These are phyloP conservation scores for Suillus spraguei DNA, from an alignment of 768 basidiomycete species.

Conservation along the genomic window DNA sequence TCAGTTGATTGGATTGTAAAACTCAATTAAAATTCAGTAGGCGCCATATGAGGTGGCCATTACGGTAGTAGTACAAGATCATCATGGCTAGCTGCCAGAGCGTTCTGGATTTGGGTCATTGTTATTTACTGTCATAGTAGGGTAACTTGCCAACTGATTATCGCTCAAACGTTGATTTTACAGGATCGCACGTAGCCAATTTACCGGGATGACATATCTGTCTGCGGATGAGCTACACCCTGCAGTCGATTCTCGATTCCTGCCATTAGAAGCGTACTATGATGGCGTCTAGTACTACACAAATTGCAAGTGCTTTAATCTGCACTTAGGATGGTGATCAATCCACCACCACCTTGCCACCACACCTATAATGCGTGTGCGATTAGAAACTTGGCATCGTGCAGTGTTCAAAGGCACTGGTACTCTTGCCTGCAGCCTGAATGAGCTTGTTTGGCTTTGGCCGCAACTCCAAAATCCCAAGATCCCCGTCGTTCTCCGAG, in stretches of 20 bases:
- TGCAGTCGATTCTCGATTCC: background rate
- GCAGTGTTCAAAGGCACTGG: background rate
- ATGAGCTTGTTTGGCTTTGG: background rate
- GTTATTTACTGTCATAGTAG: background rate
- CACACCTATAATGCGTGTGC: constrained; percentile 1
- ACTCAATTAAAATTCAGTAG: background rate
- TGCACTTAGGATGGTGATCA: background rate
- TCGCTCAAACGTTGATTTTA: background rate
- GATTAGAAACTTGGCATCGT: background rate
- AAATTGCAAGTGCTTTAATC: background rate
- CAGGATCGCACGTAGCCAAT: background rate
- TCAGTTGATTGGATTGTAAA: background rate
- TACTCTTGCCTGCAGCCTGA: background rate
- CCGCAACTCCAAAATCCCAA: background rate
- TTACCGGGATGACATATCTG: too few species aligned
- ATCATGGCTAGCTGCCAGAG: too few species aligned
- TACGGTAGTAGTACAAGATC: too few species aligned
- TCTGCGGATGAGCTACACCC: background rate
- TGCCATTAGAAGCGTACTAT: background rate
- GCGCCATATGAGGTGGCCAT: background rate
- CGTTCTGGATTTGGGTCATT: too few species aligned
- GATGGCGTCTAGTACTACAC: background rate
- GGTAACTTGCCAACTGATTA: background rate
- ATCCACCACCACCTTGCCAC: constrained; percentile 7
- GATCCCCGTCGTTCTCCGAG: background rate